Conservation (phyloP, 1,139 yeast genomes). For the Candida sanyaensis region DNA sequence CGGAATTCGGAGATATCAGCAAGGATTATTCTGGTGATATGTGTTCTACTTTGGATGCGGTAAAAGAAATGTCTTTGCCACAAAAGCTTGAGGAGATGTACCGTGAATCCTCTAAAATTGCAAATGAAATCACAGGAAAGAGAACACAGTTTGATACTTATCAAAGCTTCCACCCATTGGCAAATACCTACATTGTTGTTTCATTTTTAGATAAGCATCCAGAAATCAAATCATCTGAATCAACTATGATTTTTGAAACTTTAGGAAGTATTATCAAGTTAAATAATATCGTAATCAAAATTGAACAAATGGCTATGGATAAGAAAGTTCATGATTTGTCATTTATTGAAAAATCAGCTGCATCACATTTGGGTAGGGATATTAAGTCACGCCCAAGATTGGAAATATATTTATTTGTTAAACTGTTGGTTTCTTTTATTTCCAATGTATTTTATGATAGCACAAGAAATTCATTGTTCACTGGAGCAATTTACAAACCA, state of each 20-base stretch:
- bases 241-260: conserved; percentile 34
- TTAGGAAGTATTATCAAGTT: conserved; percentile 24
- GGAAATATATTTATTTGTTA: conserved; percentile 49
- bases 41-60: conserved; percentile 14
- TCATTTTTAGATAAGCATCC: conserved; percentile 16
- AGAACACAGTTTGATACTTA: conserved; percentile 9
- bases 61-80: conserved; percentile 16
- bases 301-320: conserved; percentile 40
- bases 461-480: conserved; percentile 14
- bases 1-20: conserved; percentile 17
- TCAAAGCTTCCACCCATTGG: conserved; percentile 34
- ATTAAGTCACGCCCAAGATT: conserved; percentile 61
- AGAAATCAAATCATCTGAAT: conserved; percentile 24
- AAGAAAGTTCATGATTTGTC: conserved; percentile 55
- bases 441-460: conserved; percentile 20
- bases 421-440: conserved; percentile 35
- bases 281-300: conserved; percentile 16
- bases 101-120: conserved; percentile 2
- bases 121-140: conserved; percentile 8
- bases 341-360: conserved; percentile 73
- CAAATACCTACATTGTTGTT: conserved; percentile 23
- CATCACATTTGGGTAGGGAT: conserved; percentile 55
- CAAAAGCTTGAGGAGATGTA: conserved; percentile 8
- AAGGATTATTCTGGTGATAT: conserved; percentile 11
- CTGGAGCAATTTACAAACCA: conserved; percentile 24